These are phyloP conservation scores for Barbarea vulgaris DNA, from an alignment of 345 rosid species.

Conservation along the genomic window DNA sequence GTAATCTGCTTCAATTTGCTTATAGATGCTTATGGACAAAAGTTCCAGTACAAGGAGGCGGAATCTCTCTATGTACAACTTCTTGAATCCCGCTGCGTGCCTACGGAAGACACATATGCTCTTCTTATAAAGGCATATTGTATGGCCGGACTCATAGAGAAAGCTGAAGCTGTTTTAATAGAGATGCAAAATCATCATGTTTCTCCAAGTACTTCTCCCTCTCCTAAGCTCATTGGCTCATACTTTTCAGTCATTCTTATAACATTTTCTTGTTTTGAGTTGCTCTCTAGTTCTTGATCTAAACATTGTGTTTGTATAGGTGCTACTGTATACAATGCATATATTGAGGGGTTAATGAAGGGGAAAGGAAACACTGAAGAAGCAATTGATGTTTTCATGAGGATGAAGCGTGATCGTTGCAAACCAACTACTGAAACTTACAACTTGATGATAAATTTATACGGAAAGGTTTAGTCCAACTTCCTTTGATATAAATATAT, in stretches of 20 bases:
- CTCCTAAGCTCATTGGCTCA: background rate
- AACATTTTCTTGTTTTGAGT: constrained; percentile 5
- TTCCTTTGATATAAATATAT: background rate
- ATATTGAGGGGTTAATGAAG: constrained; percentile 80
- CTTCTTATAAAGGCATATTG: constrained; percentile 84
- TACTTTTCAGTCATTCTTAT: background rate
- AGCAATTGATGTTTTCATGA: constrained; percentile 64
- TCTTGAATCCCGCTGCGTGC: constrained; percentile 73
- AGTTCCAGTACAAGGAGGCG: constrained; percentile 62
- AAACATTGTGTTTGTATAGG: constrained; percentile 45
- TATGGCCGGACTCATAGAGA: constrained; percentile 55
- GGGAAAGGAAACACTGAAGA: constrained; percentile 60
- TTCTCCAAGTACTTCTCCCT: constrained; percentile 60
- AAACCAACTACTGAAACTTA: constrained; percentile 77
- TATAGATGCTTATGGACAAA: constrained; percentile 85
- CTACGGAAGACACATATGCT: constrained; percentile 90
- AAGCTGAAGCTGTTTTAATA: constrained; percentile 73
- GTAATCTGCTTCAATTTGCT: constrained; percentile 87
- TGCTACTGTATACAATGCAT: constrained; percentile 76
- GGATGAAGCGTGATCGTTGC: constrained; percentile 77
- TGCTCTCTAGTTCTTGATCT: background rate
- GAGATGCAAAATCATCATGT: constrained; percentile 80
- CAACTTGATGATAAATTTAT: constrained; percentile 81
- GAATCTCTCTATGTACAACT: constrained; percentile 73
- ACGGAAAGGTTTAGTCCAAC: constrained; percentile 67